Evolutionary conservation across 208 protist species (phyloP).

Genomic region (Crithidia sp.): DNA sequence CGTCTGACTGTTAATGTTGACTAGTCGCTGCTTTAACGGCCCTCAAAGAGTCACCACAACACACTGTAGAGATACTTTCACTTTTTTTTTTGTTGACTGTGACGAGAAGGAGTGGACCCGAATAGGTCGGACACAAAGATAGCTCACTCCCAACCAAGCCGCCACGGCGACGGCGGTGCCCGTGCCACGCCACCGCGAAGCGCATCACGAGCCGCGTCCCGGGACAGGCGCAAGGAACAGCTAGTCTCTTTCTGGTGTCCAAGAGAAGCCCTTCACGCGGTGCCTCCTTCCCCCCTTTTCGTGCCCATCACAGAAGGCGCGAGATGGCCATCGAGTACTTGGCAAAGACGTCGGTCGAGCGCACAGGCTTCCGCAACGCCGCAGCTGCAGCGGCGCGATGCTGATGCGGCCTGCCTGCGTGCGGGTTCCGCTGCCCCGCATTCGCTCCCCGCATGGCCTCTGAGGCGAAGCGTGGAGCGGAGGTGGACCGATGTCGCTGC

Average conservation of each 20-base stretch:
- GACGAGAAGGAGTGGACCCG: too few relatives aligned
- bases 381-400: background rate
- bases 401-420: background rate
- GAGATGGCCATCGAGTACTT: constrained; percentile 32
- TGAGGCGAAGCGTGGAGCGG: constrained; percentile 3
- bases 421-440: background rate
- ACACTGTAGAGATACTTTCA: background rate
- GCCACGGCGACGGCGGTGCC: too few relatives aligned
- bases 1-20: too few relatives aligned
- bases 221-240: too few relatives aligned
- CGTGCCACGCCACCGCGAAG: too few relatives aligned
- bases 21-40: too few relatives aligned
- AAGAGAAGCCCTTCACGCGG: background rate
- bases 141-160: background rate
- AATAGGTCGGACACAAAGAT: constrained; percentile 5
- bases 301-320: constrained; percentile 20
- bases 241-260: too few relatives aligned
- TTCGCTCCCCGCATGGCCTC: background rate
- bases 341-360: constrained; percentile 38
- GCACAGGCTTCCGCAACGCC: constrained; percentile 19
- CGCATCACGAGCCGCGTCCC: too few relatives aligned
- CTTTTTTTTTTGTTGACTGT: background rate
- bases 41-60: too few relatives aligned
- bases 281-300: constrained; percentile 16
- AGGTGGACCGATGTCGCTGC: background rate